Evolutionary conservation across 1,284 basidiomycete species (phyloP), one percentile per base, ranked within the genome.

Genomic region (Phaffia rhodozyma): DNA sequence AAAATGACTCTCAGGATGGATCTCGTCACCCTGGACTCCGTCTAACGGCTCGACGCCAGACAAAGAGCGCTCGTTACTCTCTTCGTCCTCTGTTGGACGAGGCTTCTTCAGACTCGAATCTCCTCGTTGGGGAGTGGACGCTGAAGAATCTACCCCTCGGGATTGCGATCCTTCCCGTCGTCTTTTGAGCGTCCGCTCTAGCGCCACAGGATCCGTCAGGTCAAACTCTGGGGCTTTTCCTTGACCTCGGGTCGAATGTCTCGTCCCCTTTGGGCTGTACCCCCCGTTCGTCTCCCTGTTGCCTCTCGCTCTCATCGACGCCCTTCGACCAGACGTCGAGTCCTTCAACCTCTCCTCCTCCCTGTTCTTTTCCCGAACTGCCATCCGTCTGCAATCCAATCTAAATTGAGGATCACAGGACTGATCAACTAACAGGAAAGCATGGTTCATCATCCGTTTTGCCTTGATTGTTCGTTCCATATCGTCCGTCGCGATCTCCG

Each of bases 311-410:
- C 67, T 69, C 66, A 16, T 71, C 71, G 50, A 34, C 53, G 34
- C 29, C 51, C 9, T 23, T 67, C 75, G 79, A 68, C 76, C 81
- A 34, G 32, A 34, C 32, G 32, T 34, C 61, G 77, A 79, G 70
- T 81, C 82, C 69, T 78, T 79, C 63, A 78, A 11, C 13, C 38
- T 76, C 66, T 84, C 84, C 25, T 82, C 81, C 70, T 84, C 76
- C 66, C 89, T 77, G 73, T 85, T 83, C 66, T 82, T 76, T 76
- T 93, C 87, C 43, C 94, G 79, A 56, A 77, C 81, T 11, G 88
- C 87, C 87, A 94, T 94, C 63, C 87, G 80, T 73, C 88, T 86
- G 73, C 93, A 97, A 73, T 97, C 93, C 34, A 85, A 71, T 52
- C 80, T 79, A 75, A 97, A 89, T 56, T 83, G 81, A 0, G 83